These are phyloP conservation scores for Henckelia pumila DNA, from an alignment of 257 asterid species.

Conservation along the genomic window DNA sequence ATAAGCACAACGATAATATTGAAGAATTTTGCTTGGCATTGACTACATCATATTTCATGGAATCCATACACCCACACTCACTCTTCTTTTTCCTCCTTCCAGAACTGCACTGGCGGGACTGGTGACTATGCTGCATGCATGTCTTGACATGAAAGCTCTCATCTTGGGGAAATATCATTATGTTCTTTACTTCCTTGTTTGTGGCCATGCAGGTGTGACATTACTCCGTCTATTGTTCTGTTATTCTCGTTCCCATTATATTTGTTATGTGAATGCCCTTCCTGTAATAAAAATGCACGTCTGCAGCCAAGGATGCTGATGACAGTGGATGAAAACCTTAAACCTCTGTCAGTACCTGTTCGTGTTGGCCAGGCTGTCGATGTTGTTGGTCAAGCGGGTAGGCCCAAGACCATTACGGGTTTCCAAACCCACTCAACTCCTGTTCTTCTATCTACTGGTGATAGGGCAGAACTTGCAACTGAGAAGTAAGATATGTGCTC, in stretches of 20 bases:
- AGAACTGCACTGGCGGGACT: slow-evolving; percentile 91
- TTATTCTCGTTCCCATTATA: not conserved
- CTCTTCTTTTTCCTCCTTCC: slow-evolving; percentile 23
- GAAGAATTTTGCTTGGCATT: not conserved
- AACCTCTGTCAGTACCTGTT: slow-evolving; percentile 84
- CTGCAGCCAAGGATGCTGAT: slow-evolving; percentile 95
- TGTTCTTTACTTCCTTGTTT: slow-evolving; percentile 74
- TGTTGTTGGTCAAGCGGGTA: slow-evolving; percentile 95
- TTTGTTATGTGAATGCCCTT: not conserved
- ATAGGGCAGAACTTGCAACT: slow-evolving; percentile 96
- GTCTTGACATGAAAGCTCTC: slow-evolving; percentile 84
- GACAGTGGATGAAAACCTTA: slow-evolving; percentile 87
- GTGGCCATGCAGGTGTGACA: slow-evolving; percentile 84
- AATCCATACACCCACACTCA: not conserved
- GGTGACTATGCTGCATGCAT: slow-evolving; percentile 63
- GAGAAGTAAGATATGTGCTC: slow-evolving; percentile 54
- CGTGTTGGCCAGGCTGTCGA: slow-evolving; percentile 99
- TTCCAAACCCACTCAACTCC: slow-evolving; percentile 98
- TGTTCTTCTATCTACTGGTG: slow-evolving; percentile 87
- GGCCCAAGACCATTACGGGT: slow-evolving; percentile 94
- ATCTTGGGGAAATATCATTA: slow-evolving; percentile 88
- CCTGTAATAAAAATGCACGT: not conserved
- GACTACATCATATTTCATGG: not conserved
- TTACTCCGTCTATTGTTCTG: not conserved
- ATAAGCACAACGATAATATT: not conserved